Evolutionary conservation across 208 protist genomes (phyloP).

Genomic region (Crithidia acanthocephali): DNA sequence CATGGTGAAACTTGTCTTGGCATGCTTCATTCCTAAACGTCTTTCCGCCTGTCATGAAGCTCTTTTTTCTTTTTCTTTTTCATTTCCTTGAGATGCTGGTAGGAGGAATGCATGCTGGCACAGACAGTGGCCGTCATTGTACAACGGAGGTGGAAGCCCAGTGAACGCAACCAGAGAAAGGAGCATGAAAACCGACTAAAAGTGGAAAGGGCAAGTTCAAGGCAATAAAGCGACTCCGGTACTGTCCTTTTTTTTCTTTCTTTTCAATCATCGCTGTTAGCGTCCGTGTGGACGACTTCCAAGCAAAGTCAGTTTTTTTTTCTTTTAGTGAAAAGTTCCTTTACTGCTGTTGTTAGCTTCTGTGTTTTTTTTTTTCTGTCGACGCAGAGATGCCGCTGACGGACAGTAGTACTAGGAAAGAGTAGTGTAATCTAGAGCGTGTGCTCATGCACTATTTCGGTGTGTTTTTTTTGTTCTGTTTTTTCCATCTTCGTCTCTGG

Average conservation of each 20-base stretch:
- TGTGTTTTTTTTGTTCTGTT: constrained; percentile 3
- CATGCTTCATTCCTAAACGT: not conserved
- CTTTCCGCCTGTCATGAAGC: too few species aligned
- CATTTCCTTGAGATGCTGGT: not conserved
- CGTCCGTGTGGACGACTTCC: constrained; percentile 16
- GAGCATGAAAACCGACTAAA: not conserved
- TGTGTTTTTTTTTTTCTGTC: not conserved
- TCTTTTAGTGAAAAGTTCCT: not conserved
- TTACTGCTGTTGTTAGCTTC: not conserved
- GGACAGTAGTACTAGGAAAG: not conserved
- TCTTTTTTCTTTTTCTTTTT: not conserved
- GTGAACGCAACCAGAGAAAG: not conserved
- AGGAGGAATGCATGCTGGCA: not conserved
- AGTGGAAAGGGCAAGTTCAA: not conserved
- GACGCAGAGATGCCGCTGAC: not conserved
- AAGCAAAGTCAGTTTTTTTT: constrained; percentile 3
- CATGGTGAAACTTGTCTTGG: not conserved
- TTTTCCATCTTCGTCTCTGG: not conserved
- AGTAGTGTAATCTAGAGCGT: constrained; percentile 11
- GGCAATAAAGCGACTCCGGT: not conserved
- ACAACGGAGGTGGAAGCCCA: not conserved
- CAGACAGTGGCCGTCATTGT: not conserved
- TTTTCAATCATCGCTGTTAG: constrained; percentile 2
- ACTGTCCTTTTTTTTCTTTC: constrained; percentile 10
- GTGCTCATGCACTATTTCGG: constrained; percentile 18